Conservation (phyloP, 2,329 filamentous ascomycete genomes). For the Lecanicillium sp. region DNA sequence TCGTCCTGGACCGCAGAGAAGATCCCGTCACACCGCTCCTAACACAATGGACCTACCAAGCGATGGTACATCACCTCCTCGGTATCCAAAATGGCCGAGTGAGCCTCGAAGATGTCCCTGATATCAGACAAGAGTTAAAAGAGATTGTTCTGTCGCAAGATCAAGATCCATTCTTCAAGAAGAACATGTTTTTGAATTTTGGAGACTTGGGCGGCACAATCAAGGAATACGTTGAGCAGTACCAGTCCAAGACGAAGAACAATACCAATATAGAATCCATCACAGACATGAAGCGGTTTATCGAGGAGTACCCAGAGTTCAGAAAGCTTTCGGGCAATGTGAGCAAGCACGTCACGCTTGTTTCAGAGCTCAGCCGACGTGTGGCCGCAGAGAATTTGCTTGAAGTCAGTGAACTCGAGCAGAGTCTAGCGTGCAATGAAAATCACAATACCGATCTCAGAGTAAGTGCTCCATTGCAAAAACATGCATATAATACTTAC, state of each 20-base stretch:
- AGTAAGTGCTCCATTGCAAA: constrained; percentile 34
- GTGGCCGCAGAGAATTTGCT: constrained; percentile 80
- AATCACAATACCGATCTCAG: constrained; percentile 90
- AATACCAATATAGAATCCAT: constrained; percentile 96
- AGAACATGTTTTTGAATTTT: constrained; percentile 99
- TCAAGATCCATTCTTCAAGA: constrained; percentile 96
- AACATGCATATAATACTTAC: constrained; percentile 14
- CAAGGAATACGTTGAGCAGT: constrained; percentile 97
- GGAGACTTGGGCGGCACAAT: constrained; percentile 92
- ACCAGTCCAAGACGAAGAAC: constrained; percentile 94
- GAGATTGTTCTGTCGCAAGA: constrained; percentile 95
- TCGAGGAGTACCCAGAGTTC: constrained; percentile 98
- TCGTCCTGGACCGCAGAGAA: constrained; percentile 84
- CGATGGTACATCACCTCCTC: constrained; percentile 97
- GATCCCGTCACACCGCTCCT: constrained; percentile 91
- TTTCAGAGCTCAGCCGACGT: constrained; percentile 83
- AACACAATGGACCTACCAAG: constrained; percentile 98
- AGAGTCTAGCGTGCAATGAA: constrained; percentile 93
- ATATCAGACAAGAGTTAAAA: constrained; percentile 76
- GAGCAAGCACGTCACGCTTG: constrained; percentile 94
- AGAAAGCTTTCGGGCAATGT: constrained; percentile 95
- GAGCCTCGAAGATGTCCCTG: constrained; percentile 74
- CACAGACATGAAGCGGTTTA: constrained; percentile 97
- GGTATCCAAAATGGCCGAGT: constrained; percentile 95
- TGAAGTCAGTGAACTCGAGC: constrained; percentile 96